Evolutionary conservation across 768 basidiomycete genomes (phyloP).

Genomic region (Omphalotus guepiniiformis): DNA sequence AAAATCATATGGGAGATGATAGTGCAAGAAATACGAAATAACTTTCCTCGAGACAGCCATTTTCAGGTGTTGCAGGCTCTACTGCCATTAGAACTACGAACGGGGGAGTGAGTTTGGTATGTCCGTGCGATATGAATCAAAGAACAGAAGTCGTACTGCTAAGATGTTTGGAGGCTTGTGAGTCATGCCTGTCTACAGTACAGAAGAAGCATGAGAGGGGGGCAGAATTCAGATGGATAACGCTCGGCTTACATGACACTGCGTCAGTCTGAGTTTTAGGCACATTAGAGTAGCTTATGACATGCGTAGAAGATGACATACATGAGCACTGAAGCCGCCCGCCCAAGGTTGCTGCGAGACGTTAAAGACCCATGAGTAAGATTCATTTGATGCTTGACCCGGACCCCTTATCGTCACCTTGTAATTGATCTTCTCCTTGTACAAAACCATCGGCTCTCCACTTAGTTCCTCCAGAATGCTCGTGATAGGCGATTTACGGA

Average conservation of each 20-base stretch:
- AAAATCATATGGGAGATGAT: not conserved
- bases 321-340: constrained; percentile 14
- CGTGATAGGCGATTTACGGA: constrained; percentile 8
- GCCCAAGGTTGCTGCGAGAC: constrained; percentile 9
- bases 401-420: too few species aligned
- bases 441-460: constrained; percentile 14
- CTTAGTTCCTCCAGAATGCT: constrained; percentile 5
- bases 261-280: too few species aligned
- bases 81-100: constrained; percentile 13
- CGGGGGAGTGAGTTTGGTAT: too few species aligned
- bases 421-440: constrained; percentile 18
- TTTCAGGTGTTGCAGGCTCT: constrained; percentile 11
- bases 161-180: constrained; percentile 10
- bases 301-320: too few species aligned
- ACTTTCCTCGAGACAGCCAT: constrained; percentile 16
- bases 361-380: not conserved
- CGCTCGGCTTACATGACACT: too few species aligned
- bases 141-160: constrained; percentile 7
- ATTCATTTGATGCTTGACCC: too few species aligned
- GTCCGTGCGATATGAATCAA: too few species aligned
- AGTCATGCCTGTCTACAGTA: constrained; percentile 11
- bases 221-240: too few species aligned
- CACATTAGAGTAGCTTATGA: too few species aligned
- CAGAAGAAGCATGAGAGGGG: not conserved
- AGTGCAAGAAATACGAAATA: too few species aligned